Conservation (phyloP, 2,329 filamentous ascomycete species). For the Neonectria punicea region DNA sequence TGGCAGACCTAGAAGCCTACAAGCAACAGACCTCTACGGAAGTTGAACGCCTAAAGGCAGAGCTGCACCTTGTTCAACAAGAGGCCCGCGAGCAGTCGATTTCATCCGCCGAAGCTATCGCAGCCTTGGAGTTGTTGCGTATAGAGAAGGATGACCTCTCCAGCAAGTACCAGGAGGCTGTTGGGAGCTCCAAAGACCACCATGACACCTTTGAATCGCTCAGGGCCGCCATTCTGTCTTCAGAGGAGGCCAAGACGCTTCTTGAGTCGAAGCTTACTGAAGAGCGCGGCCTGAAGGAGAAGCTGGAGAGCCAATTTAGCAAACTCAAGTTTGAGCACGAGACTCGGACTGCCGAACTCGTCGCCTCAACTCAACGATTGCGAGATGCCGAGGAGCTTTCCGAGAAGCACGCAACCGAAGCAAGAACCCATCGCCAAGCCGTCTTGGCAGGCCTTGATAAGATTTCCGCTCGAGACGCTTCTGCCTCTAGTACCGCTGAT, state of each 20-base stretch:
- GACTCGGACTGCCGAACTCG: constrained; percentile 79
- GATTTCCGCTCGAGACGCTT: constrained; percentile 66
- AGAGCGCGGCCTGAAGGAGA: constrained; percentile 80
- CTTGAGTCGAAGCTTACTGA: constrained; percentile 86
- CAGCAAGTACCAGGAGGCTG: constrained; percentile 72
- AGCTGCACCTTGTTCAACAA: constrained; percentile 83
- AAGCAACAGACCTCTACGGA: constrained; percentile 87
- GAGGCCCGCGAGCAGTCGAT: constrained; percentile 84
- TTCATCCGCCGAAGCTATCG: constrained; percentile 79
- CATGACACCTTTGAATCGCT: constrained; percentile 78
- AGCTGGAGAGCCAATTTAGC: constrained; percentile 78
- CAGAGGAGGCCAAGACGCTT: constrained; percentile 78
- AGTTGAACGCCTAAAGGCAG: constrained; percentile 84
- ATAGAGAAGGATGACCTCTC: constrained; percentile 87
- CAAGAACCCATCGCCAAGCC: constrained; percentile 83
- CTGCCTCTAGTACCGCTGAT: constrained; percentile 59
- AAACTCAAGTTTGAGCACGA: constrained; percentile 87
- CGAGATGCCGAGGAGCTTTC: constrained; percentile 89
- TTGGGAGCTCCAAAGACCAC: constrained; percentile 76
- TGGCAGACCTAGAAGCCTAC: constrained; percentile 84
- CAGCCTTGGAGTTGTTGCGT: constrained; percentile 77
- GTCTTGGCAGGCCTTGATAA: constrained; percentile 86
- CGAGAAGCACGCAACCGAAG: constrained; percentile 88
- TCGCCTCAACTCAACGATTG: constrained; percentile 76
- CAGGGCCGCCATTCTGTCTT: constrained; percentile 80